Evolutionary conservation across 1,284 basidiomycete genomes (phyloP).

Genomic region (Ceratobasidium sp.): DNA sequence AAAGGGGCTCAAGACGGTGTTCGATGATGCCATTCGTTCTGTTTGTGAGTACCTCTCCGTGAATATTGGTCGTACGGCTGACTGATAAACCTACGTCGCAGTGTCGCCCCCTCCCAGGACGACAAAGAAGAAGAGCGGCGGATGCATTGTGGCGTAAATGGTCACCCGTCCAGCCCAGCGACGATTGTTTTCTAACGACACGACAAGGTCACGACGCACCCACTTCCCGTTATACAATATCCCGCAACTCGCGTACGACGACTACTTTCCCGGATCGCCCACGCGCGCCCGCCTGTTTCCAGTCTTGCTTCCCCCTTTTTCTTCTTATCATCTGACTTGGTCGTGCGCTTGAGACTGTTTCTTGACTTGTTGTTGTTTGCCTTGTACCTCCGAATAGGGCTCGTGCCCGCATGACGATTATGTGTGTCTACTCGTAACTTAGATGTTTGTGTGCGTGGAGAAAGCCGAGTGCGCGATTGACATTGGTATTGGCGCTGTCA

Average conservation of each 20-base stretch:
- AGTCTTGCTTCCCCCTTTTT: slow-evolving; percentile 9
- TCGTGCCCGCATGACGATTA: slow-evolving; percentile 33
- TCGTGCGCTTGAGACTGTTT: slow-evolving; percentile 39
- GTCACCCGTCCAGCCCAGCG: background rate
- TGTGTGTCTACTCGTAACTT: slow-evolving; percentile 39
- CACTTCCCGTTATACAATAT: slow-evolving; percentile 4
- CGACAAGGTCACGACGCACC: slow-evolving; percentile 24
- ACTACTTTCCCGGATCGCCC: no score
- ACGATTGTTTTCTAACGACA: slow-evolving; percentile 27
- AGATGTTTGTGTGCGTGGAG: slow-evolving; percentile 30
- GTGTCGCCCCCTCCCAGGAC: slow-evolving; percentile 79
- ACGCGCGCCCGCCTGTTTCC: background rate
- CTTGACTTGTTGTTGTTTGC: slow-evolving; percentile 29
- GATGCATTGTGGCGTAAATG: slow-evolving; percentile 74
- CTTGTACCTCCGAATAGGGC: slow-evolving; percentile 36
- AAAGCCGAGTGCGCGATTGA: background rate
- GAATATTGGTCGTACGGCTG: slow-evolving; percentile 39
- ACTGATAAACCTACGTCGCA: slow-evolving; percentile 52
- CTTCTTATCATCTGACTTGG: slow-evolving; percentile 25
- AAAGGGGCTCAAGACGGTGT: slow-evolving; percentile 96
- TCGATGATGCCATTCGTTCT: slow-evolving; percentile 94
- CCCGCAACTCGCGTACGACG: background rate
- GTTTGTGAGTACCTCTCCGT: slow-evolving; percentile 72
- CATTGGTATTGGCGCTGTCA: slow-evolving; percentile 20
- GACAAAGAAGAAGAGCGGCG: slow-evolving; percentile 57